Base-by-base conservation (phyloP, 2,329 filamentous ascomycete species). In the Penicillium sp. region DNA sequence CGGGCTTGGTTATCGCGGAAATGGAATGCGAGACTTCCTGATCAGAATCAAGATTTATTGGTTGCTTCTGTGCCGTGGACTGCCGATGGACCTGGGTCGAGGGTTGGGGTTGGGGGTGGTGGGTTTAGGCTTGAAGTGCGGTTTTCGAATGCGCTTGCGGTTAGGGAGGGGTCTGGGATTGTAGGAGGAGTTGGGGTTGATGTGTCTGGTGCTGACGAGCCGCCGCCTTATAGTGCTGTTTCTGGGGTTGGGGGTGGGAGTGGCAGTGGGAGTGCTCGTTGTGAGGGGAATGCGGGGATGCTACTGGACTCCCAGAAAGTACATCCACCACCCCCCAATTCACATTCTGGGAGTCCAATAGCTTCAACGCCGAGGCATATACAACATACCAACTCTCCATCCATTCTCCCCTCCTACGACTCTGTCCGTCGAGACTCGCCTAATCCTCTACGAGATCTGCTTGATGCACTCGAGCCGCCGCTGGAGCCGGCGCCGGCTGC, bases 391-490 rank as follows among this genome's bases (percentile, higher is more conserved):
- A 9, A 7, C 21, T 37, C 50, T n/a, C 40, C 9, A 1, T 27
- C n/a, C 1, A 15, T 54, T 7, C 45, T 56, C 1, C 64, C 65
- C 2, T 62, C 65, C 2, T 67, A 67, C 25, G 65, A 56, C 4
- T 64, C 62, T 0, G 61, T 65, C 8, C 62, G 64, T 7, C 51
- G 56, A 8, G 29, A 56, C 15, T 57, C 58, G 12, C 57, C 45
- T n/a, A 60, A 62, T 42, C 55, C 59, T 1, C 7, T 67, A 17
- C 61, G 61, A 4, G 65, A 67, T 43, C 37, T 67, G 4, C 60
- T 67, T 0, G 65, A 67, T 25, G 65, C 65, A 1, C 56, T 67
- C 33, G 65, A 67, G 46, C 61, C 64, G 17, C 65, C 64, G 8
- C 38, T 50, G 0, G 64, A 66, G n/a, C 65, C 65, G 2, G 62